Conservation (phyloP, 2,329 filamentous ascomycete species). For the Leptographium lundbergii region DNA sequence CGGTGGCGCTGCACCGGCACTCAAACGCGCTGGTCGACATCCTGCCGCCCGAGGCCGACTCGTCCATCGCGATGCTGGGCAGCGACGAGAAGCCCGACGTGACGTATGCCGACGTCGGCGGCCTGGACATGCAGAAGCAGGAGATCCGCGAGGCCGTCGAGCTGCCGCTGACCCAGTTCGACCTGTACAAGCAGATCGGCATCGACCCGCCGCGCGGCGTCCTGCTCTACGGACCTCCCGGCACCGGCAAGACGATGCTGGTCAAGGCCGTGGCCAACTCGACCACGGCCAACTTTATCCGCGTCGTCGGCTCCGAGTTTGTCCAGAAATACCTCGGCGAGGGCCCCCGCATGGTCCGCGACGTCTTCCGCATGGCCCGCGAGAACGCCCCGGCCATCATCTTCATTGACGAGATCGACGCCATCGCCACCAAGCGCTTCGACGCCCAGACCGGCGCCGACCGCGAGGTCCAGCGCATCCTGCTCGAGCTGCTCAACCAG, state of each 20-base stretch:
- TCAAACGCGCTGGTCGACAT: slow-evolving; percentile 98
- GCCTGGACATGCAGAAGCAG: slow-evolving; percentile 98
- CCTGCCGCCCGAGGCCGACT: slow-evolving; percentile 95
- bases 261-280: slow-evolving; percentile 98
- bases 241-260: slow-evolving; percentile 93
- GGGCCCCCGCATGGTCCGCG: slow-evolving; percentile 95
- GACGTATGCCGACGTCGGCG: slow-evolving; percentile 94
- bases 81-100: slow-evolving; percentile 96
- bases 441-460: slow-evolving; percentile 97
- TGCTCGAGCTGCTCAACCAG: slow-evolving; percentile 94
- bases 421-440: slow-evolving; percentile 97
- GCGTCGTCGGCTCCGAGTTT: slow-evolving; percentile 95
- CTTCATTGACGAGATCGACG: slow-evolving; percentile 99
- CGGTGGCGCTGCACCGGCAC: slow-evolving; percentile 93
- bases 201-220: slow-evolving; percentile 97
- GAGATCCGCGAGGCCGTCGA: slow-evolving; percentile 97
- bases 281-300: slow-evolving; percentile 95
- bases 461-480: slow-evolving; percentile 94
- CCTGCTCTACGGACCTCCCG: slow-evolving; percentile 87
- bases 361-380: slow-evolving; percentile 97
- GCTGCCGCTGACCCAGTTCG: slow-evolving; percentile 91
- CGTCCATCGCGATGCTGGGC: slow-evolving; percentile 95
- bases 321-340: slow-evolving; percentile 98
- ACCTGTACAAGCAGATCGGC: slow-evolving; percentile 97
- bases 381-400: slow-evolving; percentile 98